phyloP scores from a whole-genome alignment of 75 land plant species.

The Chamaecyparis obtusa region DNA sequence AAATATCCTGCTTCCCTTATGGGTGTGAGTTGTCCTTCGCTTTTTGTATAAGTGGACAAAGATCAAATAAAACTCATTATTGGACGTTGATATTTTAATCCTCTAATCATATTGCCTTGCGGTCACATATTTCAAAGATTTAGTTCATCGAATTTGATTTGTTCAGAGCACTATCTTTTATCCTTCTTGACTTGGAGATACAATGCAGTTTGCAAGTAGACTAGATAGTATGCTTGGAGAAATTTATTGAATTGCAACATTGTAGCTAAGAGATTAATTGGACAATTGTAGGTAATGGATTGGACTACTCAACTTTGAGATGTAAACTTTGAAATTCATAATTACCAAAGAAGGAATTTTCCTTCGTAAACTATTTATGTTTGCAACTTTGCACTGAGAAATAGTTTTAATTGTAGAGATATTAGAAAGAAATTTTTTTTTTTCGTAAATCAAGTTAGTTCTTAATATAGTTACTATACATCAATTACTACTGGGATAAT shows the following conservation, averaged over 20 bases:
- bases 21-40: neutral
- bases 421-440: neutral
- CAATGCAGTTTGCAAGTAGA: neutral
- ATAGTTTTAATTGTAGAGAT: neutral
- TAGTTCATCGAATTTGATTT: neutral
- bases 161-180: neutral
- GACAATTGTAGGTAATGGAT: neutral
- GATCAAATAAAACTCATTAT: neutral
- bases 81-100: neutral
- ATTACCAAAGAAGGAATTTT: neutral
- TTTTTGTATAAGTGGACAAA: neutral
- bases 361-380: neutral
- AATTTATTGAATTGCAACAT: neutral
- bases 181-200: neutral
- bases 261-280: neutral
- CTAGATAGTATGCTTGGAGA: neutral
- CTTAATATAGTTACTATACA: neutral
- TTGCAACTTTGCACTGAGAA: too few relatives aligned
- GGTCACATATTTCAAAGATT: neutral
- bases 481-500: neutral
- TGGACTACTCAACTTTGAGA: neutral
- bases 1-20: neutral
- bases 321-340: neutral
- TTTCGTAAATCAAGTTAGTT: neutral
- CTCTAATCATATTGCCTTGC: neutral